Evolutionary conservation across 1,284 basidiomycete genomes (phyloP), one percentile per base, ranked within the genome.

Genomic region (Cutaneotrichosporon arboriforme): DNA sequence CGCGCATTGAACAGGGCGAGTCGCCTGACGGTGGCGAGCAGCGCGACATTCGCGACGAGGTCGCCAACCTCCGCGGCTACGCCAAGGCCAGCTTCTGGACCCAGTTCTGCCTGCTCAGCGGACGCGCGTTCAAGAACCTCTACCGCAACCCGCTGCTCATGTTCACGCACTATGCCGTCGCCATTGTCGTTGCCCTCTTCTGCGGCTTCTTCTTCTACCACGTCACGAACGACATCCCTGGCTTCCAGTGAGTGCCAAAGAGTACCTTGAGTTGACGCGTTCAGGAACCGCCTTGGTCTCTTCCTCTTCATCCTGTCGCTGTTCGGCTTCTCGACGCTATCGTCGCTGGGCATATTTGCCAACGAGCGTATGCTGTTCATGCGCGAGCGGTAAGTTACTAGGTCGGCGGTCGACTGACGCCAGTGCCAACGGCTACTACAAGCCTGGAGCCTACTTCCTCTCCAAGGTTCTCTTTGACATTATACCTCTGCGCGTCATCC

Each of bases 401-500:
- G 4, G 15, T 13, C 1, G 4, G 10, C 10, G 12, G 2, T 21
- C 22, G 39, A n/a, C 56, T 57, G 34, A 56, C 39, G 37, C 15
- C 66, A 90, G 91, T 60, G 85, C 93, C 1, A 98, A 98, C 64
- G 92, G 93, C 4, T 98, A 98, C 74, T 97, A 98, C 72, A 87
- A 88, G 0, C 87, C 94, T 0, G 84, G 91, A 66, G 93, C 91
- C 3, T 98, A 97, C 78, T 97, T 98, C 75, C 79, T 88, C 1
- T 90, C 91, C 56, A 97, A 97, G 81, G 86, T 96, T 47, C 81
- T 98, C 14, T 97, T 97, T 73, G 94, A 98, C 71, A 91, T 97
- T 58, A 78, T 97, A 8, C 94, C 94, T 0, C 80, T 98, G 18
- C 85, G 94, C 17, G 83, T 98, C 17, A 87, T 97, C 10, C 94